phyloP scores from a whole-genome alignment of 352 stramenopile genomes.

The Pythium rhizo-oryzae region DNA sequence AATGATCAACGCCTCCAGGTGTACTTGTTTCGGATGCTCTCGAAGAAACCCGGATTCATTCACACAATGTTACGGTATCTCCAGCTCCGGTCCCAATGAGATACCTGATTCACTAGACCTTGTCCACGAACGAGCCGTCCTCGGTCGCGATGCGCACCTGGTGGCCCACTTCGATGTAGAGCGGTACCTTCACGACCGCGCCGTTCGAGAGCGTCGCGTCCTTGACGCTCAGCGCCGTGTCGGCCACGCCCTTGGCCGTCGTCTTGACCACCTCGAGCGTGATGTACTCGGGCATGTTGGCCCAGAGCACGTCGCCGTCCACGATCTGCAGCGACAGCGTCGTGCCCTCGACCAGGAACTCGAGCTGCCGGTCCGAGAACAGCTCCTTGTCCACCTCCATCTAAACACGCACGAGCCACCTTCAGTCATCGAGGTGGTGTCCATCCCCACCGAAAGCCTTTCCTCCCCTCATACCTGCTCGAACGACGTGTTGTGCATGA shows the following conservation, averaged over 20 bases:
- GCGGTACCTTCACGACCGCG: conserved; percentile 77
- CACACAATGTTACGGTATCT: no score
- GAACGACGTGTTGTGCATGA: conserved; percentile 84
- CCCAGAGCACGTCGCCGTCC: conserved; percentile 82
- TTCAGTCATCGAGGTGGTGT: no score
- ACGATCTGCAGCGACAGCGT: conserved; percentile 84
- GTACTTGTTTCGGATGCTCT: no score
- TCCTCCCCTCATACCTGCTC: conserved; percentile 65
- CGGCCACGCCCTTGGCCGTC: conserved; percentile 74
- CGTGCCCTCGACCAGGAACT: conserved; percentile 81
- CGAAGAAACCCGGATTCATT: no score
- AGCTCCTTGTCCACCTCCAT: conserved; percentile 73
- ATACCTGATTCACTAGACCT: no score
- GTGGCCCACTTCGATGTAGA: conserved; percentile 83
- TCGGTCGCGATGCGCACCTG: conserved; percentile 74
- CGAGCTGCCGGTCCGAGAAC: conserved; percentile 73
- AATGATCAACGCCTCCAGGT: no score
- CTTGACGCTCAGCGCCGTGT: conserved; percentile 80
- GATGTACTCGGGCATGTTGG: conserved; percentile 85
- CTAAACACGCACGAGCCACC: conserved; percentile 27
- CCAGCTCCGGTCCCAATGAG: no score
- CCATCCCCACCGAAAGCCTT: no score
- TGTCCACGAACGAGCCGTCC: conserved; percentile 79
- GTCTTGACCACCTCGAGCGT: conserved; percentile 81
- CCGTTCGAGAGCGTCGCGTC: conserved; percentile 82